Evolutionary conservation across 352 stramenopile genomes (phyloP).

Genomic region (Phytophthora agathidicida): DNA sequence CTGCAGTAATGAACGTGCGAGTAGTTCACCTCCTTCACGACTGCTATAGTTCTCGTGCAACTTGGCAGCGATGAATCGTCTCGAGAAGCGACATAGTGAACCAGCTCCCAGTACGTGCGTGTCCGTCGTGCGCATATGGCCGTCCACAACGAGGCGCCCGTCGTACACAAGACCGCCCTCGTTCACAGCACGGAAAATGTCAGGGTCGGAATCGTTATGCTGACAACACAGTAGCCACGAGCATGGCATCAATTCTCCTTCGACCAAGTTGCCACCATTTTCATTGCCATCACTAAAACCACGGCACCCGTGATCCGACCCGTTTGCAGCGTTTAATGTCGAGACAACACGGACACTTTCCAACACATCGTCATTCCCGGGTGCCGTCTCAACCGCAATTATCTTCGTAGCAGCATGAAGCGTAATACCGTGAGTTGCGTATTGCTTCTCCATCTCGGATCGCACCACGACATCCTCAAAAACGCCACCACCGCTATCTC

Average conservation of each 20-base stretch:
- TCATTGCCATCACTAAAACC: neutral
- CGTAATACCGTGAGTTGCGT: conserved; percentile 36
- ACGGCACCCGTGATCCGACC: conserved; percentile 7
- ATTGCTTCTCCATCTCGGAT: conserved; percentile 65
- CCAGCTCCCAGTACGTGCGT: conserved; percentile 72
- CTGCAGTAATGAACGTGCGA: conserved; percentile 66
- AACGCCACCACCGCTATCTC: conserved; percentile 37
- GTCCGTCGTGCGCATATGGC: conserved; percentile 87
- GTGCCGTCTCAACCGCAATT: conserved; percentile 34
- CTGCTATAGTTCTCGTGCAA: conserved; percentile 81
- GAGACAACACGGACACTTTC: conserved; percentile 49
- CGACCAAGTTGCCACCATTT: neutral
- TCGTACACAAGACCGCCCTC: conserved; percentile 93
- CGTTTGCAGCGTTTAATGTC: conserved; percentile 16
- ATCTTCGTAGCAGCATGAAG: conserved; percentile 63
- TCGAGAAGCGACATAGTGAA: conserved; percentile 78
- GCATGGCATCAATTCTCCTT: conserved; percentile 50
- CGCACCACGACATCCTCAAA: conserved; percentile 72
- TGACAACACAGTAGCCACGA: conserved; percentile 85
- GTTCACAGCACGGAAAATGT: conserved; percentile 92
- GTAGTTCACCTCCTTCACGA: conserved; percentile 76
- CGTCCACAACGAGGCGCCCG: conserved; percentile 90
- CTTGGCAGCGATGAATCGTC: conserved; percentile 78
- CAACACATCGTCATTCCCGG: conserved; percentile 39
- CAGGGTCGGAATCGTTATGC: conserved; percentile 84